A percentile compares a stretch with the other conserved stretches of the same genome.
Conservation (phyloP, 2,329 filamentous ascomycete genomes). For the Sclerotinia sclerotiorum region DNA sequence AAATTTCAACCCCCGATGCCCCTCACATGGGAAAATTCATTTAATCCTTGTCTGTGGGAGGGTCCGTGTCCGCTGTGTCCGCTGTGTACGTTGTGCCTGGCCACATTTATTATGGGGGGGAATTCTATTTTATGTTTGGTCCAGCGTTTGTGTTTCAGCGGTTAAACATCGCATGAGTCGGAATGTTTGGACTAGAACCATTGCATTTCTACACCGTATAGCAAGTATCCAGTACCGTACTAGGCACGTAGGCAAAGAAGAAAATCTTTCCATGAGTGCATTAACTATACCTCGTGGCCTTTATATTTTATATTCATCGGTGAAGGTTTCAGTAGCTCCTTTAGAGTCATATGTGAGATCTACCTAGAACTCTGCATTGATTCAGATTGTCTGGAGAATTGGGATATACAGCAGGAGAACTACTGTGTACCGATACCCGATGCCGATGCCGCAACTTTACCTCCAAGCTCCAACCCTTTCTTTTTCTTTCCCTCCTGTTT, state of each 20-base stretch:
- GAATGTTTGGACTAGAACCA: not conserved
- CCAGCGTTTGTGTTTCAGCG: not conserved
- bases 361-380: not conserved
- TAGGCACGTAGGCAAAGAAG: too few species aligned
- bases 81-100: not conserved
- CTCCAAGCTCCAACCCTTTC: not conserved
- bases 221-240: too few species aligned
- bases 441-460: not conserved
- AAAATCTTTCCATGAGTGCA: not conserved
- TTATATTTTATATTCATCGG: not conserved
- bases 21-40: not conserved
- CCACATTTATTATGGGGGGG: not conserved
- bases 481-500: not conserved
- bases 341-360: not conserved
- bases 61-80: not conserved
- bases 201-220: not conserved
- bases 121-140: not conserved
- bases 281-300: not conserved
- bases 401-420: too few species aligned
- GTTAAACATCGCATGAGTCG: not conserved
- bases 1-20: not conserved
- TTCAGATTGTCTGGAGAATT: not conserved
- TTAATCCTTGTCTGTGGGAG: not conserved
- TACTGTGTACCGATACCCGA: not conserved
- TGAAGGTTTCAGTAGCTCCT: not conserved